A percentile compares a stretch with the other conserved stretches of the same genome.
These are phyloP conservation scores for Suillus occidentalis DNA, from an alignment of 768 basidiomycete species.

Conservation along the genomic window DNA sequence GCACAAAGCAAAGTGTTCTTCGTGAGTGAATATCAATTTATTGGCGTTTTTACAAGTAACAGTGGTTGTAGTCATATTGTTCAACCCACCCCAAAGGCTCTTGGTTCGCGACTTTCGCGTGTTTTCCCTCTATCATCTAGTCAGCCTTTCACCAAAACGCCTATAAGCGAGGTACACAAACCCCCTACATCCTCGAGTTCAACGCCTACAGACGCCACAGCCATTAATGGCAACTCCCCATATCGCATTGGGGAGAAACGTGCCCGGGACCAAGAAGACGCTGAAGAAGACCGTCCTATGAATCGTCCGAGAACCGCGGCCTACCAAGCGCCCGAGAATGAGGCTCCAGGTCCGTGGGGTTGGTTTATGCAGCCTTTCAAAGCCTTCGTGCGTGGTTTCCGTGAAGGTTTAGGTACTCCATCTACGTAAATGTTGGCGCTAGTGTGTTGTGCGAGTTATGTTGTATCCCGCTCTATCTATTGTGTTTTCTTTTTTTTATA, in stretches of 20 bases:
- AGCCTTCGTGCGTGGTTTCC: slow-evolving; percentile 67
- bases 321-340: slow-evolving; percentile 44
- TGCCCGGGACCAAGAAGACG: slow-evolving; percentile 42
- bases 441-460: slow-evolving; percentile 3
- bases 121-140: slow-evolving; percentile 19
- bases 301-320: slow-evolving; percentile 54
- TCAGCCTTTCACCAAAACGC: slow-evolving; percentile 14
- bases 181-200: slow-evolving; percentile 14
- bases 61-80: slow-evolving; percentile 9
- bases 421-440: slow-evolving; percentile 19
- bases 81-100: slow-evolving; percentile 22
- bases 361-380: slow-evolving; percentile 66
- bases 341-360: slow-evolving; percentile 48
- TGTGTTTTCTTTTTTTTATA: slow-evolving; percentile 14
- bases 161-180: slow-evolving; percentile 16
- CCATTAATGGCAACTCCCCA: slow-evolving; percentile 29
- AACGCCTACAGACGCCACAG: slow-evolving; percentile 40
- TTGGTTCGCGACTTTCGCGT: slow-evolving; percentile 15
- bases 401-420: slow-evolving; percentile 47
- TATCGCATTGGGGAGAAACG: slow-evolving; percentile 45
- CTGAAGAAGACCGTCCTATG: slow-evolving; percentile 42
- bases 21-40: slow-evolving; percentile 27
- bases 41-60: background rate
- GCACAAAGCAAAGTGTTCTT: slow-evolving; percentile 56
- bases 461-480: slow-evolving; percentile 6